phyloP scores from a whole-genome alignment of 345 rosid species.

The Eucalyptus urophylla region DNA sequence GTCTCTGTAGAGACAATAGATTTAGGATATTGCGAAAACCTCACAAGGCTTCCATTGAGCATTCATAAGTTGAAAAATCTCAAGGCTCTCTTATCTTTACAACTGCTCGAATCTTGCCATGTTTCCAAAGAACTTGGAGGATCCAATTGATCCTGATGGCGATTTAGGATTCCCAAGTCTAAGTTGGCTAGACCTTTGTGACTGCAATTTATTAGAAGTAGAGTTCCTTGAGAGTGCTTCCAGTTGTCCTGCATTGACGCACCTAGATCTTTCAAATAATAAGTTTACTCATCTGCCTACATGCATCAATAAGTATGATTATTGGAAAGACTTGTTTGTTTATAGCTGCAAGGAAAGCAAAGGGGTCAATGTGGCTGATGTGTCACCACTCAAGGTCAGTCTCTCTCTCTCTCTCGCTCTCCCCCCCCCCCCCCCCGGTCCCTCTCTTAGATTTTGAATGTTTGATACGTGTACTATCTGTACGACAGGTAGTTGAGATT shows the following conservation, averaged over 20 bases:
- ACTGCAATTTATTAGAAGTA: not conserved
- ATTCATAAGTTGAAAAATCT: not conserved
- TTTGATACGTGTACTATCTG: not conserved
- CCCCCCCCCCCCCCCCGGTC: no score
- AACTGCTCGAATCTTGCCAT: not conserved
- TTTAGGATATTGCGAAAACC: not conserved
- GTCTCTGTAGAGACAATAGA: not conserved
- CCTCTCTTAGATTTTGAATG: not conserved
- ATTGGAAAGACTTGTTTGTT: not conserved
- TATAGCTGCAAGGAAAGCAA: not conserved
- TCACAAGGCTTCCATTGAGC: not conserved
- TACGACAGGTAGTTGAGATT: not conserved
- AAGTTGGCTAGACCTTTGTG: not conserved
- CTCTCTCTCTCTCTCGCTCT: no score
- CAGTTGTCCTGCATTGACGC: not conserved
- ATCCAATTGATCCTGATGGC: no score
- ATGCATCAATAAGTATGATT: not conserved
- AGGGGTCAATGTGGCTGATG: no score
- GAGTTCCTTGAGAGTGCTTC: not conserved
- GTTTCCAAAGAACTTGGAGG: not conserved
- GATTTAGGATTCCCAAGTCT: not conserved
- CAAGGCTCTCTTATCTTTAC: not conserved
- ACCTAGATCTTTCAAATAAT: not conserved
- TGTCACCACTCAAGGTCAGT: no score
- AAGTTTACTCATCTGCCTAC: not conserved